Conservation (phyloP, 257 asterid genomes). For the Phtheirospermum japonicum region DNA sequence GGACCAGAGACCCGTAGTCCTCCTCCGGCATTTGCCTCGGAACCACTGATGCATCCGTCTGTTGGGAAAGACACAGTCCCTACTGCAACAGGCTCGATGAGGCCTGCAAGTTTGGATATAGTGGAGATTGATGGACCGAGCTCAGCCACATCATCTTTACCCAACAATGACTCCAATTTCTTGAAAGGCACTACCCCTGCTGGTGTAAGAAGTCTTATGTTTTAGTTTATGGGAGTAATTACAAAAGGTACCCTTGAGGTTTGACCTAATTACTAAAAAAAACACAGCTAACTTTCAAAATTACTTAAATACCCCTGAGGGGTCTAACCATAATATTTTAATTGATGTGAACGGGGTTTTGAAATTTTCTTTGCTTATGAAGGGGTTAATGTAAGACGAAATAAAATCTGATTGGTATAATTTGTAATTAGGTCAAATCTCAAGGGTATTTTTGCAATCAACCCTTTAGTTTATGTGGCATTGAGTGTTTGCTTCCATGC, state of each 20-base stretch:
- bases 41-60: conserved; percentile 52
- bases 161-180: conserved; percentile 57
- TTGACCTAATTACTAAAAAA: neutral
- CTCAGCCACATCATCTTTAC: conserved; percentile 50
- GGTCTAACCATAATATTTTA: neutral
- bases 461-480: conserved; percentile 1
- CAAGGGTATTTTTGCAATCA: neutral
- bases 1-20: conserved; percentile 66
- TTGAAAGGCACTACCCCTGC: conserved; percentile 61
- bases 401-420: neutral
- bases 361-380: neutral
- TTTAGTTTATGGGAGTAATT: neutral
- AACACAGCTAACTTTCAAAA: neutral
- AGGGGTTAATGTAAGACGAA: neutral
- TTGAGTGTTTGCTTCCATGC: conserved; percentile 1
- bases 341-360: neutral
- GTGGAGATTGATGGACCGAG: conserved; percentile 59
- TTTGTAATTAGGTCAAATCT: neutral
- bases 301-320: neutral
- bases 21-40: conserved; percentile 86
- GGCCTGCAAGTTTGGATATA: conserved; percentile 52
- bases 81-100: conserved; percentile 18
- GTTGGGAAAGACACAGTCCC: conserved; percentile 42
- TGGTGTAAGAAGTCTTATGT: conserved; percentile 48
- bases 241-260: neutral